A percentile compares a stretch with the other conserved stretches of the same genome.
phyloP scores from a whole-genome alignment of 257 asterid species.

The Solanum chiquidenum region DNA sequence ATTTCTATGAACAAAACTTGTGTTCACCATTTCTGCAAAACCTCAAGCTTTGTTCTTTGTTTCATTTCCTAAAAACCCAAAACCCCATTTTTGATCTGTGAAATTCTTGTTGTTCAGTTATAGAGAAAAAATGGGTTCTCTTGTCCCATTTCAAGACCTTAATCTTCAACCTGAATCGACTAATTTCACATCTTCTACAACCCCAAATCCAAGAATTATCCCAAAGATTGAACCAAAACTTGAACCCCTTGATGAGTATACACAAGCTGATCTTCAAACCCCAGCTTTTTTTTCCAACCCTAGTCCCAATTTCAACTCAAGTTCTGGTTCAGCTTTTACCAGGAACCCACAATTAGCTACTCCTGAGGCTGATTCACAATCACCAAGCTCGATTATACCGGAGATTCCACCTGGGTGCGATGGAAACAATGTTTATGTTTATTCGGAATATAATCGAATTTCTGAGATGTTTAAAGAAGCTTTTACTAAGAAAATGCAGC shows the following conservation, averaged over 20 bases:
- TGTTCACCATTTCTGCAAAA: background rate
- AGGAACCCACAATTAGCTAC: background rate
- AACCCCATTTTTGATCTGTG: background rate
- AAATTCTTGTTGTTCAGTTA: background rate
- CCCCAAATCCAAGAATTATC: constrained; percentile 1
- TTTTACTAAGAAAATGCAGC: constrained; percentile 8
- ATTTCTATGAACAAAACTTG: background rate
- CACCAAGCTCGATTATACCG: background rate
- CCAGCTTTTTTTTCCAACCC: constrained; percentile 4
- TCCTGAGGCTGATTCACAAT: background rate
- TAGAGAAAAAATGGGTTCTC: background rate
- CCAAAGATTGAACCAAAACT: constrained; percentile 47
- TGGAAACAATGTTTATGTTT: constrained; percentile 12
- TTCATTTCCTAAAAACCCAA: background rate
- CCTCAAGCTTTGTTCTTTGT: background rate
- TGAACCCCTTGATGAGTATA: constrained; percentile 43
- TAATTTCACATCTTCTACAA: background rate
- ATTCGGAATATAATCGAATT: constrained; percentile 42
- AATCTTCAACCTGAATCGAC: constrained; percentile 27
- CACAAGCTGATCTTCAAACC: constrained; percentile 2
- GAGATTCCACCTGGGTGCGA: constrained; percentile 4
- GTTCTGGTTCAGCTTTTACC: background rate
- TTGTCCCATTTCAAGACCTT: background rate
- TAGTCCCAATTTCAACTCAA: background rate
- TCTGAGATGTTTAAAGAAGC: constrained; percentile 39